These are phyloP conservation scores for Scutellaria galericulata DNA, from an alignment of 257 asterid species.

Conservation along the genomic window DNA sequence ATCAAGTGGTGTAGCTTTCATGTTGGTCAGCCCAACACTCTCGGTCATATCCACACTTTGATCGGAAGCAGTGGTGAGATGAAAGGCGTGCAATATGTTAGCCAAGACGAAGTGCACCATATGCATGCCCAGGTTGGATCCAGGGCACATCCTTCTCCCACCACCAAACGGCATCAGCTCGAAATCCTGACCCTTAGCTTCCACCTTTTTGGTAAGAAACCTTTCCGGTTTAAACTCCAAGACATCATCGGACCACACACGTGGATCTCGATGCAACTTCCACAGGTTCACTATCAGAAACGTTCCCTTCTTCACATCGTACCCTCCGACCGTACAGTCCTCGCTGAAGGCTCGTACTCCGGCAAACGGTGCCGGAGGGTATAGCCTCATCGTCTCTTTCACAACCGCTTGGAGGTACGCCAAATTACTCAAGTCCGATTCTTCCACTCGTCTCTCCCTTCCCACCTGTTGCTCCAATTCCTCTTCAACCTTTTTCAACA, in stretches of 20 bases:
- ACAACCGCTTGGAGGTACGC: not conserved
- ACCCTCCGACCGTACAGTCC: slow-evolving; percentile 9
- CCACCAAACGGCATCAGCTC: slow-evolving; percentile 22
- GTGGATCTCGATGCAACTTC: slow-evolving; percentile 30
- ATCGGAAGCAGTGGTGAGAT: not conserved
- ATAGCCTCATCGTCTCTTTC: not conserved
- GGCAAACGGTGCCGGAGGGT: slow-evolving; percentile 5
- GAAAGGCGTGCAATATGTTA: slow-evolving; percentile 19
- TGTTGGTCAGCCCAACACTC: slow-evolving; percentile 15
- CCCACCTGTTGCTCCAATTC: not conserved
- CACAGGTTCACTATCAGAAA: slow-evolving; percentile 13
- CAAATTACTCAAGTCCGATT: not conserved
- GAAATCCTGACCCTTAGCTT: not conserved
- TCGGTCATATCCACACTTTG: slow-evolving; percentile 8
- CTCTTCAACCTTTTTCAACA: not conserved
- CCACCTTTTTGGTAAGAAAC: not conserved
- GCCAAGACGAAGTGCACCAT: slow-evolving; percentile 26
- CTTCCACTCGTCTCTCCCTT: not conserved
- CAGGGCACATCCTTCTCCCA: slow-evolving; percentile 11
- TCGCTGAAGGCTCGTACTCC: not conserved
- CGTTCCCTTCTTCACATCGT: not conserved
- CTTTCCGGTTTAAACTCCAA: slow-evolving; percentile 11
- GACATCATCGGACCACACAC: not conserved
- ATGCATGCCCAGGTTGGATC: not conserved
- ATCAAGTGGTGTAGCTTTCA: slow-evolving; percentile 24